Evolutionary conservation across 2,329 filamentous ascomycete genomes (phyloP), one percentile per base, ranked within the genome.

Genomic region (Colletotrichum sansevieriae): DNA sequence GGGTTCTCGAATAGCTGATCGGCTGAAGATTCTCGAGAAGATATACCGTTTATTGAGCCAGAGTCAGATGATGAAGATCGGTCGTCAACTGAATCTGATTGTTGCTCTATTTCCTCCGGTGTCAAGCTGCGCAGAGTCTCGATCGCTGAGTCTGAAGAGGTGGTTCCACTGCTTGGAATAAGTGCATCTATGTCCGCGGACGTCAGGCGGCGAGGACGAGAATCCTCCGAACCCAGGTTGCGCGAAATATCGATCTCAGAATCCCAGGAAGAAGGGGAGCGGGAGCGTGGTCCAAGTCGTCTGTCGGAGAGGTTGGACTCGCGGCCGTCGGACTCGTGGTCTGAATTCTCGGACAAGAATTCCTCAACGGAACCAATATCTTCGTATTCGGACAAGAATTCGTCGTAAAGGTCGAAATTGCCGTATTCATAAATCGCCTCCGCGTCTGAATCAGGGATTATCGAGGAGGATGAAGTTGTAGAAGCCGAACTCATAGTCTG

Each of bases 401-500:
- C 61, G 20, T 41, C 41, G 33, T 39, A 54, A 15, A 6, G 15
- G n/a, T 8, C 7, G 15, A 43, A 15, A 7, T 63, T 51, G 60
- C 55, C 51, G 60, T 63, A n/a, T 12, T n/a, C 39, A 12, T 46
- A 29, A 8, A 37, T 20, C 15, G 18, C 8, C 20, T 39, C 37
- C 37, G 37, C 37, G 8, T 56, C 59, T 43, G 59, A 37, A 15
- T 63, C 29, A 11, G 47, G 29, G 33, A 54, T 65, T 33, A 20
- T 29, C 35, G 47, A 15, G 33, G 63, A 51, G 18, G 55, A 55
- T 51, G 49, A 43, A 51, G 63, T 41, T 54, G 49, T n/a, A 69
- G 66, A 69, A 56, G 51, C 51, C 55, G 63, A 60, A 58, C 66
- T 69, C 66, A 69, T 69, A 20, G 43, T 69, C 55, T 51, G 44